Evolutionary conservation across 805 yeast genomes (phyloP), one percentile per base, ranked within the genome.

Genomic region (Metschnikowia gruessii): DNA sequence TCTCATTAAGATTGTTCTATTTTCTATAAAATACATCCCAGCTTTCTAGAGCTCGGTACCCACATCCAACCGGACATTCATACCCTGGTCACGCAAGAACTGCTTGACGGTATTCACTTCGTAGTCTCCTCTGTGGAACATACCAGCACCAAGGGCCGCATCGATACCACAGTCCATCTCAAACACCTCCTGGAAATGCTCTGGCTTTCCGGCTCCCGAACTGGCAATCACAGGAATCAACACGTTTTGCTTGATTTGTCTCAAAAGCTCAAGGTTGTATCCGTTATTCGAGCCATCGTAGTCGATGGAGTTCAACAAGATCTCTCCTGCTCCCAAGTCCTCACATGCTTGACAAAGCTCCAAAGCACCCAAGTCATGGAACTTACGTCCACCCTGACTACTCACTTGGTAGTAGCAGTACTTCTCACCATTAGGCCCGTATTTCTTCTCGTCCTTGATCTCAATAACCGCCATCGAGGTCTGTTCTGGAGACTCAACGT

Each of bases 71-170:
- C 96, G 79, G n/a, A 88, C 96, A 50, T 80, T 80, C 61, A 88
- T 75, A 0, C 85, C 87, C 13, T 76, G 64, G 1, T 72, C 66
- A 38, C 73, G 66, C 62, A 92, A 75, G 54, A 77, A 82, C 24
- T 76, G 63, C 66, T 94, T 94, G 37, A 94, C 97, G 41, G 90
- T 83, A 41, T 78, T 76, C 15, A 94, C 97, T 11, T 88, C 82
- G 66, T 85, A 94, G 59, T 92, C 98, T 18, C 87, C 91, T 63
- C 99, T 77, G 72, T 94, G 99, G 75, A 94, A 94, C 84, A 94
- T 85, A 37, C 99, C 99, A 3, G 99, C 99, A 32, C 99, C 99
- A 34, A 94, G 75, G 15, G 99, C 98, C 36, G 99, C 99, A 69
- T 94, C 99, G 1, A 94, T 85, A 5, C 78, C 74, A 13, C 97